Percentiles rank a stretch among this genome's conserved stretches.
Conservation (phyloP, 495 filamentous ascomycete species). For the Penicillium subrubescens region DNA sequence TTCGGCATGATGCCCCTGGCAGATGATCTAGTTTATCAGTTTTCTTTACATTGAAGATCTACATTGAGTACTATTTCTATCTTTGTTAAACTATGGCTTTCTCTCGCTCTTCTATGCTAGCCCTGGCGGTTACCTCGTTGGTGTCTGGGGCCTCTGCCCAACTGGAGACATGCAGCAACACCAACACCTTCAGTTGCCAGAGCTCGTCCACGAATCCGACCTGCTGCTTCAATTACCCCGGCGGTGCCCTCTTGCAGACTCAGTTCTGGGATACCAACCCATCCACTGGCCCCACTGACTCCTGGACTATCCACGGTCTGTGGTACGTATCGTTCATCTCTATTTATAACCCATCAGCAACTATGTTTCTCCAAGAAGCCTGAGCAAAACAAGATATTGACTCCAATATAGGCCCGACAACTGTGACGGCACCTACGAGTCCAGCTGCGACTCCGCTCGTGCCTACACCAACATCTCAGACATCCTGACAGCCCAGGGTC, state of each 20-base stretch:
- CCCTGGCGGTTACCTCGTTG: conserved; percentile 27
- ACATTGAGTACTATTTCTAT: not conserved
- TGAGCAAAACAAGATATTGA: not conserved
- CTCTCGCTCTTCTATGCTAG: conserved; percentile 25
- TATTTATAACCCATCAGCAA: not conserved
- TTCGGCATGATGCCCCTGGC: not conserved
- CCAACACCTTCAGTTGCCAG: conserved; percentile 42
- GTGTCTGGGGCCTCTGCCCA: conserved; percentile 26
- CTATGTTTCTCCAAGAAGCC: not conserved
- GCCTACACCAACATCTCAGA: conserved; percentile 66
- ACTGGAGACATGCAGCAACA: conserved; percentile 31
- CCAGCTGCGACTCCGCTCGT: conserved; percentile 65
- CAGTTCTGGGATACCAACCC: conserved; percentile 82
- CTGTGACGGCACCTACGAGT: conserved; percentile 75
- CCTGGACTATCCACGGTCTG: conserved; percentile 82
- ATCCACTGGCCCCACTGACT: conserved; percentile 64
- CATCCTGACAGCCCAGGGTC: conserved; percentile 59
- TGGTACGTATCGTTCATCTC: conserved; percentile 46
- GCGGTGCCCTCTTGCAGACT: conserved; percentile 71
- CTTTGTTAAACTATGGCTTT: conserved; percentile 16
- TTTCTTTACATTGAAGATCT: not conserved
- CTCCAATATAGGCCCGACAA: conserved; percentile 63
- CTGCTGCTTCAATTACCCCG: conserved; percentile 78
- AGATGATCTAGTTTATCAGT: not conserved
- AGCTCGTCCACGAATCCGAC: conserved; percentile 46